Conservation (phyloP, 75 land plant genomes). For the Cryptomeria japonica region DNA sequence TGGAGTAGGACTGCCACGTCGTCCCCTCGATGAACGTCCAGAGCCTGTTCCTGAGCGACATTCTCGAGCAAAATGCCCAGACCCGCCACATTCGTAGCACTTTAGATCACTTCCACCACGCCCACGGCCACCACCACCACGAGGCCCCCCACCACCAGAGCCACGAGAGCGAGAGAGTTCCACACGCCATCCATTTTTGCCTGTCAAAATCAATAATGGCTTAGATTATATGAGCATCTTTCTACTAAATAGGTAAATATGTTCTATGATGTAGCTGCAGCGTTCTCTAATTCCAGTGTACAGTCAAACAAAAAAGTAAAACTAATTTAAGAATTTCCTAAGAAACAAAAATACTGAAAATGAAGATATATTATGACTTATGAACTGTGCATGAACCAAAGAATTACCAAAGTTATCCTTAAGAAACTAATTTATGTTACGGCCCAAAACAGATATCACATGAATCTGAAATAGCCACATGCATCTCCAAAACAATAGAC, state of each 20-base stretch:
- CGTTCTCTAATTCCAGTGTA: neutral
- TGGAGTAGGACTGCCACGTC: neutral
- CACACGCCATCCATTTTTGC: neutral
- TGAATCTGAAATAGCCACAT: neutral
- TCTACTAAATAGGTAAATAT: neutral
- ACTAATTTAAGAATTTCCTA: neutral
- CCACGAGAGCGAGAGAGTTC: constrained; percentile 1
- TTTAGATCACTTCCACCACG: neutral
- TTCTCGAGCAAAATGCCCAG: neutral
- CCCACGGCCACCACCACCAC: neutral
- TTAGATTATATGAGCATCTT: neutral
- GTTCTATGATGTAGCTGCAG: neutral
- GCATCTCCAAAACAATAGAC: neutral
- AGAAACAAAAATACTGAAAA: neutral
- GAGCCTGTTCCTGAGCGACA: neutral
- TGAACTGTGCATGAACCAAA: neutral
- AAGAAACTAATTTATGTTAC: neutral
- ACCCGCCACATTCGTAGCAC: neutral
- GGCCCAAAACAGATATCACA: neutral
- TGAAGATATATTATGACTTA: too few species aligned
- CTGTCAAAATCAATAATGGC: neutral
- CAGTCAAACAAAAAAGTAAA: neutral
- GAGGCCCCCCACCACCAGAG: neutral
- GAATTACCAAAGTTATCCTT: neutral
- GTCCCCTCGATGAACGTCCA: constrained; percentile 1